Conservation (phyloP, 768 basidiomycete species). For the Tephrocybe sp. region DNA sequence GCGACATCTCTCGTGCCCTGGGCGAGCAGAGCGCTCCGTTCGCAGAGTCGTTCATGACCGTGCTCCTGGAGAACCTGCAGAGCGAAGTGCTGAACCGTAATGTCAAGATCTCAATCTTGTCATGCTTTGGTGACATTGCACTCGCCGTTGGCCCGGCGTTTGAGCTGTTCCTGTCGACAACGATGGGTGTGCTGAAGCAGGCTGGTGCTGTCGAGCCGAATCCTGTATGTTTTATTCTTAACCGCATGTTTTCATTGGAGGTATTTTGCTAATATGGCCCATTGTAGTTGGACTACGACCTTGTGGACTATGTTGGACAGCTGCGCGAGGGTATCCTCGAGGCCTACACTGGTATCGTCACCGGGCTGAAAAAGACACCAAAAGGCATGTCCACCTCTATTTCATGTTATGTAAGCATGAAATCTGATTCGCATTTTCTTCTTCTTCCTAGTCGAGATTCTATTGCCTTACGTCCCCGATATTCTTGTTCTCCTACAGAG, state of each 20-base stretch:
- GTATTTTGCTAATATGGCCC: too few relatives aligned
- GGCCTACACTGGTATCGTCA: slow-evolving; percentile 93
- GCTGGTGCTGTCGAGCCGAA: slow-evolving; percentile 87
- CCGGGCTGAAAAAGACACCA: slow-evolving; percentile 81
- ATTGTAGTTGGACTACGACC: slow-evolving; percentile 73
- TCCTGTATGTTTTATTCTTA: slow-evolving; percentile 51
- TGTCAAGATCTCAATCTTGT: slow-evolving; percentile 95
- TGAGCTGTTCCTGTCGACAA: slow-evolving; percentile 85
- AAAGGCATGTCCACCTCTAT: slow-evolving; percentile 57
- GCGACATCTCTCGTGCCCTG: slow-evolving; percentile 94
- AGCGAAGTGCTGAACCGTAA: slow-evolving; percentile 87
- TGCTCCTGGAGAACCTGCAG: slow-evolving; percentile 86
- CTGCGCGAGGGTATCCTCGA: slow-evolving; percentile 95
- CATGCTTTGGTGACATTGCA: slow-evolving; percentile 96
- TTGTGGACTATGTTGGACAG: slow-evolving; percentile 87
- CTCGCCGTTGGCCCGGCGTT: slow-evolving; percentile 85
- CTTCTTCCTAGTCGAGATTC: slow-evolving; percentile 35
- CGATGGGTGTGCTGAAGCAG: slow-evolving; percentile 88
- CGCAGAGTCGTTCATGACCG: slow-evolving; percentile 87
- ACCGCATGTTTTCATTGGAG: too few relatives aligned
- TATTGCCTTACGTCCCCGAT: slow-evolving; percentile 66
- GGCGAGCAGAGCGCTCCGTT: slow-evolving; percentile 83
- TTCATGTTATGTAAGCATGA: background rate
- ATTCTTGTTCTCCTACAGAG: slow-evolving; percentile 83
- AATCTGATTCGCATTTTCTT: slow-evolving; percentile 1